Evolutionary conservation across 352 stramenopile genomes (phyloP).

Genomic region (Albugo laibachii): DNA sequence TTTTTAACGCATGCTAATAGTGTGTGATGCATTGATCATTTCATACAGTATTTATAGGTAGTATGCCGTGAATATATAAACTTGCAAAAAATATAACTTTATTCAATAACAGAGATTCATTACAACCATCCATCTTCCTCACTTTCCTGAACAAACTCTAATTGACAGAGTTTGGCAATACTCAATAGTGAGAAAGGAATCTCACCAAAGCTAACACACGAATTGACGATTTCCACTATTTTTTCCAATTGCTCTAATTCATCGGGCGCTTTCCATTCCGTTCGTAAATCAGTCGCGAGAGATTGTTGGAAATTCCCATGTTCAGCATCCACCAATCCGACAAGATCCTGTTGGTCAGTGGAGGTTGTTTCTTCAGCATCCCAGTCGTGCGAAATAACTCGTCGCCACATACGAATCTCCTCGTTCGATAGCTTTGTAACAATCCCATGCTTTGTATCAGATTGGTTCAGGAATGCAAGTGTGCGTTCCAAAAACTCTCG

Average conservation of each 20-base stretch:
- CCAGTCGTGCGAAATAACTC: constrained; percentile 47
- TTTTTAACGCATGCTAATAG: too few relatives aligned
- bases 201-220: constrained; percentile 17
- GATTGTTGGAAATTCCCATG: background rate
- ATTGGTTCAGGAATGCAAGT: constrained; percentile 44
- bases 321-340: background rate
- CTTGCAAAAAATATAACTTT: too few relatives aligned
- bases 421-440: constrained; percentile 62
- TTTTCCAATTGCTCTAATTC: constrained; percentile 8
- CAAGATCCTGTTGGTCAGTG: background rate
- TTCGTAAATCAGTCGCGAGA: background rate
- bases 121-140: constrained; percentile 63
- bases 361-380: constrained; percentile 25
- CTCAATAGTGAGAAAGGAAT: constrained; percentile 28
- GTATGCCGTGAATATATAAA: too few relatives aligned
- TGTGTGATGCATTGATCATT: too few relatives aligned
- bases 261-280: constrained; percentile 1
- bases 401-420: constrained; percentile 65
- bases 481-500: constrained; percentile 60
- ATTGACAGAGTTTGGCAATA: constrained; percentile 36
- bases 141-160: constrained; percentile 53
- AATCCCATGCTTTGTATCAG: constrained; percentile 39
- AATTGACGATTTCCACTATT: constrained; percentile 16
- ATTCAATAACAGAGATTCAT: background rate
- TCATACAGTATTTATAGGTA: too few relatives aligned